Percentiles rank a stretch among this genome's conserved stretches.
Conservation (phyloP, 352 stramenopile genomes). For the Albugo laibachii region DNA sequence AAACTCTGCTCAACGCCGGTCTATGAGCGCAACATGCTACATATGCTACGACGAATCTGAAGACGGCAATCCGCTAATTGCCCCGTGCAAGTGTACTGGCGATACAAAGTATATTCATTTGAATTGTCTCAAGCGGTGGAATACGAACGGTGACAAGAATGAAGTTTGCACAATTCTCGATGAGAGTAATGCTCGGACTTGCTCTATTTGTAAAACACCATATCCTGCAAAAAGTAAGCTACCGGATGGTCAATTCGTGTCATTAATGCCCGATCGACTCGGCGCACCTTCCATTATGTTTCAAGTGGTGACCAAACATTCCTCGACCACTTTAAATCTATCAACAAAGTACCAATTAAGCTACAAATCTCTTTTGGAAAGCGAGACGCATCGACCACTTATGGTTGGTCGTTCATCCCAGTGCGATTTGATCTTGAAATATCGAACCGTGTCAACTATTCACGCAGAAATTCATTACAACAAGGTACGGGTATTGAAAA, state of each 20-base stretch:
- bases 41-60: constrained; percentile 76
- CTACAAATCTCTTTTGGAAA: constrained; percentile 86
- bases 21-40: constrained; percentile 68
- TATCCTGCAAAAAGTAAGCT: constrained; percentile 69
- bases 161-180: constrained; percentile 76
- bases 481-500: constrained; percentile 10
- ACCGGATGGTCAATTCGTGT: constrained; percentile 48
- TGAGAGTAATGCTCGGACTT: constrained; percentile 65
- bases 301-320: constrained; percentile 76
- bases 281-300: constrained; percentile 77
- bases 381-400: constrained; percentile 76
- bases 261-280: constrained; percentile 46
- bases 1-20: constrained; percentile 45
- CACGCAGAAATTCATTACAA: constrained; percentile 88
- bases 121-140: constrained; percentile 90
- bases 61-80: constrained; percentile 83
- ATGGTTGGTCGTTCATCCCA: constrained; percentile 86
- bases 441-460: constrained; percentile 87
- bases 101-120: constrained; percentile 93
- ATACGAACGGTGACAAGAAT: constrained; percentile 81
- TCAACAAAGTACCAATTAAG: constrained; percentile 73
- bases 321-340: constrained; percentile 63
- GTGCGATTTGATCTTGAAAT: constrained; percentile 89
- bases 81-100: constrained; percentile 87
- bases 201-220: constrained; percentile 74